Percentiles rank a stretch among this genome's conserved stretches.
phyloP scores from a whole-genome alignment of 176 grass and related monocot species.

The Miscanthus lutarioriparius region DNA sequence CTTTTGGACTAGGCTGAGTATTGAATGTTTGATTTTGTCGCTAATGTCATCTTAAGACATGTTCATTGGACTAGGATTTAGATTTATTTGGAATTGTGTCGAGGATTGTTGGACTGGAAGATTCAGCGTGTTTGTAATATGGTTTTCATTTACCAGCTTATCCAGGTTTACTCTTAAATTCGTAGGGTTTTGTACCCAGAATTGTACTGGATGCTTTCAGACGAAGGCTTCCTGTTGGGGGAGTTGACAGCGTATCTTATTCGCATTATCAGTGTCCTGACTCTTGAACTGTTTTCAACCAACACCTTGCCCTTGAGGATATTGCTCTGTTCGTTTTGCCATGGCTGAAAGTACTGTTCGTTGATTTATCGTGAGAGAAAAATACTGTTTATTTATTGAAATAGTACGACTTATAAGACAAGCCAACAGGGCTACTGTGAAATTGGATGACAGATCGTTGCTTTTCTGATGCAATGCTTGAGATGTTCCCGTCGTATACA shows the following conservation, averaged over 20 bases:
- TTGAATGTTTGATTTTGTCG: not conserved
- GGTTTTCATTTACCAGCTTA: not conserved
- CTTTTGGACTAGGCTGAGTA: not conserved
- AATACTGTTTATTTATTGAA: too few relatives aligned
- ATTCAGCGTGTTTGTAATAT: not conserved
- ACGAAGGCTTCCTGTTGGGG: not conserved
- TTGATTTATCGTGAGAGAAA: too few relatives aligned
- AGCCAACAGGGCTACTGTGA: too few relatives aligned
- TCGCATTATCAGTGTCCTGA: not conserved
- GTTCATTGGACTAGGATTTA: not conserved
- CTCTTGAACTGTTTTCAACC: not conserved
- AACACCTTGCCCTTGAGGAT: not conserved
- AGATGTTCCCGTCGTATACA: too few relatives aligned
- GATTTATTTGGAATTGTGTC: not conserved
- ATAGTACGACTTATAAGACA: too few relatives aligned
- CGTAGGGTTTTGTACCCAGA: not conserved
- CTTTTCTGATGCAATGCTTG: too few relatives aligned
- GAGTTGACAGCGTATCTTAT: not conserved
- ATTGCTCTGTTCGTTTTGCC: too few relatives aligned
- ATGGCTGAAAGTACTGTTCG: too few relatives aligned
- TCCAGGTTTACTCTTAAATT: not conserved
- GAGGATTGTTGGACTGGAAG: not conserved
- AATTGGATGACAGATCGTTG: too few relatives aligned
- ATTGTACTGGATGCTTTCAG: not conserved
- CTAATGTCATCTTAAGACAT: not conserved